phyloP scores from a whole-genome alignment of 441 rosid species.

The Raphanus hybrid region DNA sequence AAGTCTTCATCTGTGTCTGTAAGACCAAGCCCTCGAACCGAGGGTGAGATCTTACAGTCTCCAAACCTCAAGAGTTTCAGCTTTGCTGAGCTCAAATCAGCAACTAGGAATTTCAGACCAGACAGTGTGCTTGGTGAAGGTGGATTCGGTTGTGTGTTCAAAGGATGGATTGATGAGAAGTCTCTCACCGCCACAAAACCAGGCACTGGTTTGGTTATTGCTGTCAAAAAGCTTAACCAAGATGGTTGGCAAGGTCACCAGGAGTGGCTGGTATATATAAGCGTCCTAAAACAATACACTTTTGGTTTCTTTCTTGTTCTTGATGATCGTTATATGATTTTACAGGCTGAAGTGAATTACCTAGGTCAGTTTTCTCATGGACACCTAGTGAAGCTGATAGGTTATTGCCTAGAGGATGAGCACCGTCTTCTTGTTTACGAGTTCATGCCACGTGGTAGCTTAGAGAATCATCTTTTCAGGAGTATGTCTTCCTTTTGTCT shows the following conservation, averaged over 20 bases:
- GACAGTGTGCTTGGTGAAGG: constrained; percentile 81
- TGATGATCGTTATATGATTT: constrained; percentile 1
- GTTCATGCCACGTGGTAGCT: constrained; percentile 71
- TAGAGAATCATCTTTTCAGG: constrained; percentile 71
- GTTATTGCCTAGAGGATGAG: constrained; percentile 69
- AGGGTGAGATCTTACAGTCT: constrained; percentile 72
- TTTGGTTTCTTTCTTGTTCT: background rate
- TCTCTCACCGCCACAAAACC: constrained; percentile 59
- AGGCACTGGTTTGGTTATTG: constrained; percentile 64
- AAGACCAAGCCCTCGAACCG: constrained; percentile 60
- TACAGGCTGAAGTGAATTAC: constrained; percentile 66
- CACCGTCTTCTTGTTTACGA: constrained; percentile 73
- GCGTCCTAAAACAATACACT: background rate
- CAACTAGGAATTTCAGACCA: constrained; percentile 74
- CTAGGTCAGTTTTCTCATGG: constrained; percentile 68
- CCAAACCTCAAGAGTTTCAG: constrained; percentile 60
- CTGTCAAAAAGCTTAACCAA: constrained; percentile 63
- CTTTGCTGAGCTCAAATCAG: constrained; percentile 57
- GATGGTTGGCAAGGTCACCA: constrained; percentile 68
- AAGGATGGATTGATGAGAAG: constrained; percentile 78
- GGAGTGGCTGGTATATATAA: constrained; percentile 54
- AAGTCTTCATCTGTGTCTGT: constrained; percentile 51
- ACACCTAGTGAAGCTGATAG: constrained; percentile 68
- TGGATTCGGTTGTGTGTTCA: constrained; percentile 81
- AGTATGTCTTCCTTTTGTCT: constrained; percentile 44